Base-by-base conservation (phyloP, 2,329 filamentous ascomycete genomes). In the Chaetoscypha palmicola region DNA sequence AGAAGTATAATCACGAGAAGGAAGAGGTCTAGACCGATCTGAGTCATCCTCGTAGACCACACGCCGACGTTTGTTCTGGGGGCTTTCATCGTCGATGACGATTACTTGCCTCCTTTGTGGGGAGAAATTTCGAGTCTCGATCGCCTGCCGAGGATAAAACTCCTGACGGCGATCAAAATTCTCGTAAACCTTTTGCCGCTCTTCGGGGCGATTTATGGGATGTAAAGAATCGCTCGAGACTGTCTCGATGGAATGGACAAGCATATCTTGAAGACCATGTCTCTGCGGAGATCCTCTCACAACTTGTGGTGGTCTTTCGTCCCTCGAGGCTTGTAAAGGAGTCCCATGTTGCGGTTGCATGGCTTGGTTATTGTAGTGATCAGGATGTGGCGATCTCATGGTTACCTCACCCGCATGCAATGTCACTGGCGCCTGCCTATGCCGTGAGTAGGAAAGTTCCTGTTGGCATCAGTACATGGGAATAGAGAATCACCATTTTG, bases 201-300 rank as follows among this genome's bases (percentile, higher is more conserved):
- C 50, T 46, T 55, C 46, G 46, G 46, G 39, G 31, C 41, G 51
- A 36, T 48, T 43, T 46, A 53, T 40, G 26, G 47, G 41, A 44
- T 45, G 33, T 4, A 45, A 36, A 24, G 38, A 30, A 52, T 59
- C 52, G 49, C 50, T 54, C 52, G 53, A 48, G 35, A 44, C 20
- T 42, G 52, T 52, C 51, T 62, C 60, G 56, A 62, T 61, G 14
- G 60, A 62, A 47, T 56, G 55, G 32, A 61, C 54, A 43, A 58
- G 57, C 49, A 61, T 49, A 38, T 62, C 59, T 53, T 62, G 55
- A 2, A 58, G 49, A 32, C 51, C 51, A 49, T 52, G 43, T 34
- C 43, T 56, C 24, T 51, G 38, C 37, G 55, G 48, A 47, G 55
- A 52, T 33, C 51, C 46, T 50, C 53, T 55, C 51, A 58, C 54